Conservation (phyloP, 148 eudicot genomes). For the Chenopodium suecicum region DNA sequence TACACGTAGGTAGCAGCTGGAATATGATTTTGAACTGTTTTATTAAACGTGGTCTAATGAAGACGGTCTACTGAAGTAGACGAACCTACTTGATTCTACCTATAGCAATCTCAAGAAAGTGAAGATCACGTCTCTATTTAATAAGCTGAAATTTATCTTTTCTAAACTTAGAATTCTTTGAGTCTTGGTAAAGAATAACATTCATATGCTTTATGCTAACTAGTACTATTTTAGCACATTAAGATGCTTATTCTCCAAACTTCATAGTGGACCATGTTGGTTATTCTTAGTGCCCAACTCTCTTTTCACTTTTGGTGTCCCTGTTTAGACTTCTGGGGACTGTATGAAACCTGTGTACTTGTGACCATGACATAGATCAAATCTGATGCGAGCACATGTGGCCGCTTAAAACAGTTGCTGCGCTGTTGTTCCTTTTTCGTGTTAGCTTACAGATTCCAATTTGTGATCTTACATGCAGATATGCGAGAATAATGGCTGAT, state of each 20-base stretch:
- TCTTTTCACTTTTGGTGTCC: background rate
- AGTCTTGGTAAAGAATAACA: constrained; percentile 21
- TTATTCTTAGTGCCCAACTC: constrained; percentile 21
- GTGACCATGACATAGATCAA: constrained; percentile 19
- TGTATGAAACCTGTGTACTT: constrained; percentile 13
- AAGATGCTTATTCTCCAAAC: constrained; percentile 31
- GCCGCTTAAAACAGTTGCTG: background rate
- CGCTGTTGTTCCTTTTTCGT: background rate
- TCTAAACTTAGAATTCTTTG: constrained; percentile 2
- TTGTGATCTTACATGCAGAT: constrained; percentile 7
- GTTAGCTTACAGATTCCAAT: constrained; percentile 8
- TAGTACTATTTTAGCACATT: constrained; percentile 8
- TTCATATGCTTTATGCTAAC: constrained; percentile 29
- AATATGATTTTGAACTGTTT: background rate
- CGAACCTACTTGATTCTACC: constrained; percentile 7
- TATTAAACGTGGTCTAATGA: constrained; percentile 11
- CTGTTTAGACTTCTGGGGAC: constrained; percentile 1
- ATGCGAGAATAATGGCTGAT: background rate
- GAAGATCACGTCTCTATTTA: constrained; percentile 14
- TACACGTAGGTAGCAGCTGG: constrained; percentile 5
- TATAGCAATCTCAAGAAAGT: constrained; percentile 4
- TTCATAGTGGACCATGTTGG: constrained; percentile 25
- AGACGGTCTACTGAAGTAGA: background rate
- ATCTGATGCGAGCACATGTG: constrained; percentile 10
- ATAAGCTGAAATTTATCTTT: background rate